Conservation (phyloP, 148 eudicot species). For the Rhododendron kiyosumense region DNA sequence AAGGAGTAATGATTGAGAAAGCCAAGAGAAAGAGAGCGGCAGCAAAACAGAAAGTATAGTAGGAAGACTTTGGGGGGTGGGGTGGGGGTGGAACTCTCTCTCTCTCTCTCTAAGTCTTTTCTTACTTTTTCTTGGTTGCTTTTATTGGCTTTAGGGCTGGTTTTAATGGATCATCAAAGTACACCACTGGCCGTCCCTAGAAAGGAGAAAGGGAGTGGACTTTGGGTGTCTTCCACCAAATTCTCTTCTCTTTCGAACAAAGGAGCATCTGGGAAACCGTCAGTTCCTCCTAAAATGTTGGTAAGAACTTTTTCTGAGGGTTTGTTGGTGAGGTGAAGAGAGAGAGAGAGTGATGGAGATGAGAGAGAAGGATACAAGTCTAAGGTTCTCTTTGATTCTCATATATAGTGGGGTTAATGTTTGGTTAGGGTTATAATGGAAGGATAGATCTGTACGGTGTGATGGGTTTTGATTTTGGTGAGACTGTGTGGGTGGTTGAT, state of each 20-base stretch:
- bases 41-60: background rate
- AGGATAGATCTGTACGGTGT: conserved; percentile 1
- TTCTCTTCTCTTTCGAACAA: background rate
- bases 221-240: conserved; percentile 12
- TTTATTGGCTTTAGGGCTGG: conserved; percentile 3
- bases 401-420: background rate
- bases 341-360: background rate
- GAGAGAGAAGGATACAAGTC: background rate
- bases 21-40: background rate
- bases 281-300: background rate
- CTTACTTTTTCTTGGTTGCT: background rate
- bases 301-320: background rate
- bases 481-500: conserved; percentile 15
- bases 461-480: background rate
- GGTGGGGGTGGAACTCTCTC: background rate
- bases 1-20: conserved; percentile 10
- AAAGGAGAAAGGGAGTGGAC: conserved; percentile 15
- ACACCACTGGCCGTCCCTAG: conserved; percentile 2
- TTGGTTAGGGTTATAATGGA: conserved; percentile 16
- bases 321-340: background rate
- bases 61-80: conserved; percentile 3
- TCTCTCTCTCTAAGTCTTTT: background rate
- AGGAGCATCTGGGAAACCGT: background rate
- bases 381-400: background rate
- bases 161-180: conserved; percentile 7